phyloP scores from a whole-genome alignment of 805 yeast genomes.

The Pichia manshurica region DNA sequence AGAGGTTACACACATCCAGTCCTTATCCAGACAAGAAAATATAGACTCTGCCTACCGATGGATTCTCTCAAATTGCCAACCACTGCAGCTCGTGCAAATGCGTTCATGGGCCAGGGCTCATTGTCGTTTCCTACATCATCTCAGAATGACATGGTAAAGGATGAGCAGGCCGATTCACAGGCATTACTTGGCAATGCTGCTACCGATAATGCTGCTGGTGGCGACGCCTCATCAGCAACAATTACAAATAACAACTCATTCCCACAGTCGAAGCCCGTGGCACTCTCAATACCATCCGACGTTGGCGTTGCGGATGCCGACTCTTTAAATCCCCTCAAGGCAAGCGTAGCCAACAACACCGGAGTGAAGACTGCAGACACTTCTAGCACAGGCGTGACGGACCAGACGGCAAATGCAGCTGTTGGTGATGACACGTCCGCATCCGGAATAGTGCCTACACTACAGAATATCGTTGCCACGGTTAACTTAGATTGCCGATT shows the following conservation, averaged over 20 bases:
- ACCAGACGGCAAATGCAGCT: constrained; percentile 19
- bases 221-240: not conserved
- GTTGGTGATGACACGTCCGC: constrained; percentile 60
- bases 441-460: constrained; percentile 93
- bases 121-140: constrained; percentile 47
- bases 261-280: no score
- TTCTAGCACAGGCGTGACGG: constrained; percentile 8
- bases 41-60: no score
- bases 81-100: constrained; percentile 71
- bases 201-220: not conserved
- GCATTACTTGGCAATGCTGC: not conserved
- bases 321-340: not conserved
- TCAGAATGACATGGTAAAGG: constrained; percentile 22
- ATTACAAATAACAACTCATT: not conserved
- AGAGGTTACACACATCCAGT: no score
- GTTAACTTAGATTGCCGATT: constrained; percentile 94
- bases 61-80: constrained; percentile 72
- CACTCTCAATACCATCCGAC: no score
- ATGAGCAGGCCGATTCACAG: constrained; percentile 9
- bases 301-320: not conserved
- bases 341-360: not conserved
- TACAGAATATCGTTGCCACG: constrained; percentile 95
- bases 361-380: constrained; percentile 10
- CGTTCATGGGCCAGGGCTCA: constrained; percentile 62
- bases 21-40: no score